These are phyloP conservation scores for Echinosophora koreensis DNA, from an alignment of 306 rosid species.

Conservation along the genomic window DNA sequence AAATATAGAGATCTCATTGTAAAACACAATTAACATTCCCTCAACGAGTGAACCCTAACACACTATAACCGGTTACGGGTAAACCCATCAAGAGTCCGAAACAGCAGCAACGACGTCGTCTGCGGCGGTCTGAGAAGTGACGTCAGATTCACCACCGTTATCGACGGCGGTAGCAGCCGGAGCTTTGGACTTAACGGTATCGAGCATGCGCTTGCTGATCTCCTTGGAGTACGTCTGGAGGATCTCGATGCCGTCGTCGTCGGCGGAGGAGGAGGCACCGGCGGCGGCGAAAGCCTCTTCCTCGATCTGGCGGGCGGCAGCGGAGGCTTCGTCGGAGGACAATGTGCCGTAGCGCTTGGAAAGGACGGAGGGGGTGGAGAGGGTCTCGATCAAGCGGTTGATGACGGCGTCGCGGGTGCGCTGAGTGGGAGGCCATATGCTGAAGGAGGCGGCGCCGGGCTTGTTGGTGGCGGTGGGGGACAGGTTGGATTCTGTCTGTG, in stretches of 20 bases:
- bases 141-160: constrained; percentile 42
- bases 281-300: constrained; percentile 73
- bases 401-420: constrained; percentile 94
- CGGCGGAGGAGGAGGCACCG: constrained; percentile 61
- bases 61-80: constrained; percentile 49
- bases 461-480: constrained; percentile 39
- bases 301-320: constrained; percentile 74
- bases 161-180: constrained; percentile 52
- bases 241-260: constrained; percentile 85
- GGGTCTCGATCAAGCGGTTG: constrained; percentile 79
- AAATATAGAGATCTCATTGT: constrained; percentile 18
- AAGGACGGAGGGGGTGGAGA: constrained; percentile 79
- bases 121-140: constrained; percentile 23
- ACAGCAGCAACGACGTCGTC: constrained; percentile 51
- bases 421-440: constrained; percentile 96
- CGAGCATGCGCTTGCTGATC: constrained; percentile 96
- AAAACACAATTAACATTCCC: not conserved
- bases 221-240: constrained; percentile 96
- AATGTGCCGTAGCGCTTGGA: constrained; percentile 92
- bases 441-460: constrained; percentile 59
- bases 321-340: constrained; percentile 64
- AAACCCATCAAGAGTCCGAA: too few species aligned
- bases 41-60: constrained; percentile 44
- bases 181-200: constrained; percentile 71
- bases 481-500: constrained; percentile 17